Evolutionary conservation across 306 rosid genomes (phyloP).

Genomic region (Ormosia semicastrata): DNA sequence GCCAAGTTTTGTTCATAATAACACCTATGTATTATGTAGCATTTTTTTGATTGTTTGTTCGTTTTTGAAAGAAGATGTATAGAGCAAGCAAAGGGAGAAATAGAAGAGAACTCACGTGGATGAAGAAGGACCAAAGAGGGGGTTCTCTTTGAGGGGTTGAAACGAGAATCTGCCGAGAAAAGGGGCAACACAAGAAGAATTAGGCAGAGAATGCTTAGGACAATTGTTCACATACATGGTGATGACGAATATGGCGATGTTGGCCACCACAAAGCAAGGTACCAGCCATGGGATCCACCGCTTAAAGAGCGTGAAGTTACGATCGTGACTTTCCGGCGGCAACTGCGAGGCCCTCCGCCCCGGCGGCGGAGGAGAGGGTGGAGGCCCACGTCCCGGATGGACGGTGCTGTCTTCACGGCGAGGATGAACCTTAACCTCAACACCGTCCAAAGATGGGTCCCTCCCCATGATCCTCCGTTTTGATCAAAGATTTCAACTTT

Average conservation of each 20-base stretch:
- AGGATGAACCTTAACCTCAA: conserved; percentile 53
- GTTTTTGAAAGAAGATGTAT: neutral
- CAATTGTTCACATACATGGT: conserved; percentile 69
- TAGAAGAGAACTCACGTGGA: conserved; percentile 44
- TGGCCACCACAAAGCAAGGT: conserved; percentile 64
- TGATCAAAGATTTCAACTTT: conserved; percentile 26
- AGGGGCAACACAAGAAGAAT: conserved; percentile 48
- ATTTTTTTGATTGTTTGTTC: neutral
- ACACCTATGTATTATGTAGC: neutral
- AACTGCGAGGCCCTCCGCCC: neutral
- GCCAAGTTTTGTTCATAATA: no score
- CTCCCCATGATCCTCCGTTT: conserved; percentile 35
- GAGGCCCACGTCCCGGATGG: conserved; percentile 30
- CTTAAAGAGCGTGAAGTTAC: conserved; percentile 41
- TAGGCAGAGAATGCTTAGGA: conserved; percentile 37
- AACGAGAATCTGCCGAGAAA: conserved; percentile 80
- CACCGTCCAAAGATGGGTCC: conserved; percentile 29
- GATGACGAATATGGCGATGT: conserved; percentile 45
- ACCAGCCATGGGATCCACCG: conserved; percentile 76
- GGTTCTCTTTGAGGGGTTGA: conserved; percentile 79
- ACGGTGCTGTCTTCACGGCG: conserved; percentile 29
- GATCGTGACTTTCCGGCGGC: neutral
- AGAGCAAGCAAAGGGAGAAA: neutral
- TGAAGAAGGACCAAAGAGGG: conserved; percentile 84
- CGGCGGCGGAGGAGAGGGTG: conserved; percentile 5